Evolutionary conservation across 108 stramenopile genomes (phyloP).

Genomic region (Nannochloropsis oceanica): DNA sequence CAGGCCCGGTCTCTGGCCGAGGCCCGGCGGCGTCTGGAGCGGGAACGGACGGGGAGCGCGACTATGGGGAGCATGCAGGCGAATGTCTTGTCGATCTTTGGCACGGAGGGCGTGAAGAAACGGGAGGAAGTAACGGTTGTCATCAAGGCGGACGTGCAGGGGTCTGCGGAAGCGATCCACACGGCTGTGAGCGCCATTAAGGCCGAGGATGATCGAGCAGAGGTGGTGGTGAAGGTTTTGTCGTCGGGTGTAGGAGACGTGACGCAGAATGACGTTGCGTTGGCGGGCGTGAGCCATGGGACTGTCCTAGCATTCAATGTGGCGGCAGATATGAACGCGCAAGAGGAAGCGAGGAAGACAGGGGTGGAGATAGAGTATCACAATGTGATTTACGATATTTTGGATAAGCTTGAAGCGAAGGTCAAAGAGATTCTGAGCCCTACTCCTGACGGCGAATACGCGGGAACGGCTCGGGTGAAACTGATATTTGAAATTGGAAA

Average conservation of each 20-base stretch:
- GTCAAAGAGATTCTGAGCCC: constrained; percentile 81
- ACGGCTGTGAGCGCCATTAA: background rate
- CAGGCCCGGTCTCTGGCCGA: constrained; percentile 24
- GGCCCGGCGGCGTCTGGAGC: constrained; percentile 6
- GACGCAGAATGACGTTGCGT: constrained; percentile 29
- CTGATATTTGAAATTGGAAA: constrained; percentile 85
- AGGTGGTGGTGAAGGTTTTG: constrained; percentile 8
- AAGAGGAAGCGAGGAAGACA: constrained; percentile 62
- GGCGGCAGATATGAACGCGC: constrained; percentile 62
- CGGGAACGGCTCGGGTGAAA: constrained; percentile 68
- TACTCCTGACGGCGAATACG: constrained; percentile 79
- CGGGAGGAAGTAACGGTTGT: constrained; percentile 37
- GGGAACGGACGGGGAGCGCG: constrained; percentile 5
- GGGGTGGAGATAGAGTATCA: constrained; percentile 75
- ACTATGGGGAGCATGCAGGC: constrained; percentile 58
- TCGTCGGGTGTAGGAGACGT: constrained; percentile 31
- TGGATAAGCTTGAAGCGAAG: constrained; percentile 65
- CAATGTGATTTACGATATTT: constrained; percentile 77
- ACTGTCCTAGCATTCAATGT: constrained; percentile 80
- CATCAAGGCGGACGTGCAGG: constrained; percentile 31
- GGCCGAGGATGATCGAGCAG: constrained; percentile 6
- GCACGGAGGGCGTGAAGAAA: constrained; percentile 50
- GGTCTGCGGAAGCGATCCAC: constrained; percentile 19
- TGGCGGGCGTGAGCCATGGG: constrained; percentile 59
- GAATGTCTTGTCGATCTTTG: constrained; percentile 53